These are phyloP conservation scores for Coccomyxa subellipsoidea DNA, from an alignment of 163 green algal species.

Conservation along the genomic window DNA sequence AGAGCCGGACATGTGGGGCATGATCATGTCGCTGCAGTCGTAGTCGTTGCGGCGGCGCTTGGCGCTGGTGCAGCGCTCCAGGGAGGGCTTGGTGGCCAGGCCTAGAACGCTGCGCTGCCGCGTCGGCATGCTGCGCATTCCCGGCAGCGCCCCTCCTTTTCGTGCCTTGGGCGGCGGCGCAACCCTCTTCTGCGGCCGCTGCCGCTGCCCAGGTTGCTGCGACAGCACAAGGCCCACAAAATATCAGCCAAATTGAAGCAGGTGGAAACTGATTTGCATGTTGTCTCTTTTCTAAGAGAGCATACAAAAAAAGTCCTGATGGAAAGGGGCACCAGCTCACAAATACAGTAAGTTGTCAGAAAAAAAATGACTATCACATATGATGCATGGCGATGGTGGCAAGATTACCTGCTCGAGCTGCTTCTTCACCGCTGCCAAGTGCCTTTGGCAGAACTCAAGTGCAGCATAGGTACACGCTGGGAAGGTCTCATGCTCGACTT, in stretches of 20 bases:
- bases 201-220: background rate
- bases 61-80: slow-evolving; percentile 4
- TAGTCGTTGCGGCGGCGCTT: slow-evolving; percentile 31
- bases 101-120: slow-evolving; percentile 4
- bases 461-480: slow-evolving; percentile 27
- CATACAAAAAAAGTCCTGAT: no score
- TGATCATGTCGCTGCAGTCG: slow-evolving; percentile 31
- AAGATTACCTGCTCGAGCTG: slow-evolving; percentile 17
- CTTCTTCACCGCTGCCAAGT: slow-evolving; percentile 25
- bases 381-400: no score
- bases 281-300: no score
- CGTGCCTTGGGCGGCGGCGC: slow-evolving; percentile 3
- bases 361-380: no score
- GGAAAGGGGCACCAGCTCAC: no score
- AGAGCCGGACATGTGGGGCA: slow-evolving; percentile 6
- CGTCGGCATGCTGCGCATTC: slow-evolving; percentile 6
- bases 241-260: no score
- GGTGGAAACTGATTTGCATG: no score
- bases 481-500: slow-evolving; percentile 14
- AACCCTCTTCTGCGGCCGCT: slow-evolving; percentile 9
- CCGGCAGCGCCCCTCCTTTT: background rate
- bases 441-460: slow-evolving; percentile 28
- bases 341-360: no score
- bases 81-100: background rate
- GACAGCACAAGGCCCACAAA: no score